Percentiles rank a stretch among this genome's conserved stretches.
These are phyloP conservation scores for Kwoniella europaea DNA, from an alignment of 768 basidiomycete species.

Conservation along the genomic window DNA sequence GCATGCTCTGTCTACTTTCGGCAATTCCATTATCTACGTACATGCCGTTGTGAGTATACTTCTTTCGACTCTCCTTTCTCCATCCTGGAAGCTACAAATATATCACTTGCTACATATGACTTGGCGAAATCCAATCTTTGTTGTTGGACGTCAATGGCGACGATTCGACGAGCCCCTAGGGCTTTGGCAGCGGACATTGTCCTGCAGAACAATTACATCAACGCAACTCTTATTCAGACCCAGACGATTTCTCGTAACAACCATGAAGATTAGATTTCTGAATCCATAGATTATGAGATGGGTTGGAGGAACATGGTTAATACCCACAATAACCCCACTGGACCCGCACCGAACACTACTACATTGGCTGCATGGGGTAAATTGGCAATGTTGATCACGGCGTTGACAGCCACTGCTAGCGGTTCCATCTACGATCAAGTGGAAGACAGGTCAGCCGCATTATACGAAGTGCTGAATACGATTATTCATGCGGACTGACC, in stretches of 20 bases:
- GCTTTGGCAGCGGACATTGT: slow-evolving; percentile 89
- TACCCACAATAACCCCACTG: slow-evolving; percentile 71
- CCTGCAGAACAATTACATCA: slow-evolving; percentile 1
- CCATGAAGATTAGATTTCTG: no score
- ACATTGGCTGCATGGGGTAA: slow-evolving; percentile 75
- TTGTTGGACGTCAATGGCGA: slow-evolving; percentile 67
- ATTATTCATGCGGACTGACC: slow-evolving; percentile 40
- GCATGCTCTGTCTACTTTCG: neutral
- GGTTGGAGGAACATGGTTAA: neutral
- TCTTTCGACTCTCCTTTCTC: slow-evolving; percentile 67
- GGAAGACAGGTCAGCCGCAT: neutral
- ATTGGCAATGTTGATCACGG: slow-evolving; percentile 73
- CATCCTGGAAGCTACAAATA: slow-evolving; percentile 49
- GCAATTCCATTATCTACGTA: neutral
- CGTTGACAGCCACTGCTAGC: slow-evolving; percentile 89
- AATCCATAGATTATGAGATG: neutral
- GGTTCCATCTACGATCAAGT: slow-evolving; percentile 72
- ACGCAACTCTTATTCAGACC: no score
- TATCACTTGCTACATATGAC: slow-evolving; percentile 76
- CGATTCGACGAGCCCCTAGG: slow-evolving; percentile 77
- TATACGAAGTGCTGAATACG: neutral
- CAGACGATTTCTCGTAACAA: no score
- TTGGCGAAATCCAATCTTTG: slow-evolving; percentile 82
- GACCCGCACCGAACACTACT: slow-evolving; percentile 82
- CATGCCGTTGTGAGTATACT: slow-evolving; percentile 72